These are phyloP conservation scores for Dactylellina cionopaga DNA, from an alignment of 2,329 filamentous ascomycete genomes.

Conservation along the genomic window DNA sequence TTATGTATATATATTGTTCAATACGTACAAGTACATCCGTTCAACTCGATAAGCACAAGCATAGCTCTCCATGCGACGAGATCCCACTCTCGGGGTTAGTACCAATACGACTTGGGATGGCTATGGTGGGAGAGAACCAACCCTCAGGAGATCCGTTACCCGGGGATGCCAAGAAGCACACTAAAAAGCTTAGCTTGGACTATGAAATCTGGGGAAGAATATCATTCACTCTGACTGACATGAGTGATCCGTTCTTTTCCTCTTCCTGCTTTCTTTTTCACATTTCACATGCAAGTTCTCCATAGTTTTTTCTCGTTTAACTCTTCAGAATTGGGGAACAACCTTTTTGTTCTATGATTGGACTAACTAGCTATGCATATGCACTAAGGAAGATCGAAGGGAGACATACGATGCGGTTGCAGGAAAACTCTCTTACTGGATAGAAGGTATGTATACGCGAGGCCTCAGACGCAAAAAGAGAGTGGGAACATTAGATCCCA, in stretches of 20 bases:
- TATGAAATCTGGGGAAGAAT: slow-evolving; percentile 43
- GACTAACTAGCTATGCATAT: background rate
- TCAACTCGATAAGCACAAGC: slow-evolving; percentile 3
- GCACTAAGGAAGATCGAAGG: background rate
- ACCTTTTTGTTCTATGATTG: background rate
- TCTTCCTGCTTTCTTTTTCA: background rate
- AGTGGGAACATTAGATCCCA: background rate
- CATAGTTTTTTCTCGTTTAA: background rate
- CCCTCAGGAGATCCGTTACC: slow-evolving; percentile 15
- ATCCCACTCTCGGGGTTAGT: background rate
- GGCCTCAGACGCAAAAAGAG: background rate
- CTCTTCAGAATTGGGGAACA: background rate
- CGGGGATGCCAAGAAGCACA: slow-evolving; percentile 19
- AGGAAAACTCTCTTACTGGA: slow-evolving; percentile 2
- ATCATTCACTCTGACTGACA: slow-evolving; percentile 11
- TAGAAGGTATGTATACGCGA: slow-evolving; percentile 1
- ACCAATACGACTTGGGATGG: slow-evolving; percentile 17
- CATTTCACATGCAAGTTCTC: slow-evolving; percentile 35
- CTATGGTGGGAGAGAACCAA: slow-evolving; percentile 1
- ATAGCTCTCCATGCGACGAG: slow-evolving; percentile 6
- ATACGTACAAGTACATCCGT: no score
- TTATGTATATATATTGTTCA: no score
- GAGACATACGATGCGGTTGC: no score
- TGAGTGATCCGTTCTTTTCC: background rate
- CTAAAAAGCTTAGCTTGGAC: slow-evolving; percentile 6